These are phyloP conservation scores for Sporothrix euskadiensis DNA, from an alignment of 2,329 filamentous ascomycete species.

Conservation along the genomic window DNA sequence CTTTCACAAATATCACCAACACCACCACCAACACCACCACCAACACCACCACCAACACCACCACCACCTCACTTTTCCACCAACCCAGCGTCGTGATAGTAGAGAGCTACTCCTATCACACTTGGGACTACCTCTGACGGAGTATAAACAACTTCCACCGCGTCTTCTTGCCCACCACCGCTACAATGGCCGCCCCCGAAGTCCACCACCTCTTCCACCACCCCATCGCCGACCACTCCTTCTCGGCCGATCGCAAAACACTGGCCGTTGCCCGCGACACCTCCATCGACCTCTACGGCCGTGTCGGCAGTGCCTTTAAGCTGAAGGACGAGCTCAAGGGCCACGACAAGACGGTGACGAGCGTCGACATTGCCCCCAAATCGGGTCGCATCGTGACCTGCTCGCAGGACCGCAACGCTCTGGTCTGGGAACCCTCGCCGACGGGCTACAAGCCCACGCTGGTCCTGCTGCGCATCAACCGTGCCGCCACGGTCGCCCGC, in stretches of 20 bases:
- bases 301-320: conserved; percentile 71
- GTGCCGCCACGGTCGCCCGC: conserved; percentile 92
- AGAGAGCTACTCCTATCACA: conserved; percentile 95
- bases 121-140: neutral
- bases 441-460: conserved; percentile 95
- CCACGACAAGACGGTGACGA: conserved; percentile 95
- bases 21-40: neutral
- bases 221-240: conserved; percentile 96
- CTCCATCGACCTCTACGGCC: conserved; percentile 82
- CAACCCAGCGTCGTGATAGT: conserved; percentile 65
- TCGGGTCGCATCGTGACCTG: conserved; percentile 95
- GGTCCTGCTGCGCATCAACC: conserved; percentile 93
- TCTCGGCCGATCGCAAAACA: conserved; percentile 85
- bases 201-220: conserved; percentile 96
- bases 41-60: conserved; percentile 16
- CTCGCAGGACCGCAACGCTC: conserved; percentile 95
- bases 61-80: neutral
- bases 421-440: conserved; percentile 95
- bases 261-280: conserved; percentile 91
- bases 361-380: conserved; percentile 89
- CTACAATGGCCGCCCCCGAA: conserved; percentile 78
- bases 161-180: conserved; percentile 22
- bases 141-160: neutral
- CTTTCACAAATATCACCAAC: neutral
- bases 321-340: conserved; percentile 91